Evolutionary conservation across 768 basidiomycete species (phyloP), one percentile per base, ranked within the genome.

Genomic region (Leccinum subtestaceum): DNA sequence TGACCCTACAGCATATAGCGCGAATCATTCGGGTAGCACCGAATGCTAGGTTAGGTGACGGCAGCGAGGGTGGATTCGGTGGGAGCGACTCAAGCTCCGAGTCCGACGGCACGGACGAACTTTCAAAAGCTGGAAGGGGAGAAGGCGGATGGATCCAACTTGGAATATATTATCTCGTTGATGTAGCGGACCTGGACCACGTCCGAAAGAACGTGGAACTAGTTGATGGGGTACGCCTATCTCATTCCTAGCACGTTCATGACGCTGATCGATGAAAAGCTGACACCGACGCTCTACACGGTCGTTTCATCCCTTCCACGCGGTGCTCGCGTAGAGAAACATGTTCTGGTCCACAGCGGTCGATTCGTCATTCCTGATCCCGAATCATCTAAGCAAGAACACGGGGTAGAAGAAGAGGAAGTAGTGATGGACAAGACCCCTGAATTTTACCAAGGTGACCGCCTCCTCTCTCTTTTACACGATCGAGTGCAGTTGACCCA

Each of bases 1-100:
- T 98, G 8, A 81, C 84, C 1, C 80, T 86, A 45, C 95, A 98
- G 66, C 97, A 99, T 69, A 86, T 87, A 2, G 70, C 78, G 9
- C 84, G 92, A 48, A 81, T 98, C 29, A 73, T 81, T 53, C 63
- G 73, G 0, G 73, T 79, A 5, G 88, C 87, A 0, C 72, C 95
- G 25, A 75, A 79, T 63, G 78, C 76, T 32, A 38, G 82, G 73
- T 38, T 63, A 11, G 68, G 70, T 8, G 61, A 71, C 27, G 71
- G 61, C 2, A 68, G 61, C 31, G 65, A 66, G 1, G 71, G 71
- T 21, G 70, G 70, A 2, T 71, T 71, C 21, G 63, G 63, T 36
- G 17, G 53, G 49, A 64, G 60, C 36, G 67, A 72, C 55, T 59
- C 57, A 19, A 48, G 15, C 40, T 38, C 38, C 3, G 48, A 36